Base-by-base conservation (phyloP, 139 green algal genomes). In the Micractinium sp. region DNA sequence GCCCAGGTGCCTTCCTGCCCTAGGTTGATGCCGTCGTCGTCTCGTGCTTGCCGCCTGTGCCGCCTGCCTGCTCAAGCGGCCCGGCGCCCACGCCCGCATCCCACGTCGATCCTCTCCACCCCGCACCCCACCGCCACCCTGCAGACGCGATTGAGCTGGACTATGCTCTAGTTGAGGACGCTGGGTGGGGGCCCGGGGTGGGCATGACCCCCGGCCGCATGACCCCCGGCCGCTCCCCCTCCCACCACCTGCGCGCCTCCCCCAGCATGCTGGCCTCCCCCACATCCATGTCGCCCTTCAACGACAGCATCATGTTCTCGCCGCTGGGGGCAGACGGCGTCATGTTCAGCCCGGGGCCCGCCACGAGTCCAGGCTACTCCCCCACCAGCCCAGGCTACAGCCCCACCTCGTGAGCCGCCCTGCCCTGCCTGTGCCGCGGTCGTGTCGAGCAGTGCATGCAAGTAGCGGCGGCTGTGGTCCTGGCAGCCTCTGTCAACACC, bases 61-160 rank as follows among this genome's bases (percentile, higher is more conserved):
- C 47, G 47, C 47, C 47, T 9, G 47, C 47, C n/a, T n/a, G n/a
- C n/a, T n/a, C n/a, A n/a, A n/a, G n/a, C n/a, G n/a, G 47, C 47
- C 47, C 9, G 12, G 63, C 2, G 63, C 63, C 7, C 63, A 73
- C 63, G 2, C 63, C 63, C 16, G 63, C 39, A 33, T 25, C 78
- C 39, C 29, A 16, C 33, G n/a, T n/a, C n/a, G n/a, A n/a, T n/a
- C n/a, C n/a, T 25, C 53, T 22, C 23, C 56, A n/a, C 56, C 81
- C 47, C 23, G 12, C 81, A 20, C 9, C 81, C n/a, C 13, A 31
- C 47, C 20, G 5, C 81, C 56, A 33, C 16, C 22, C 22, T 23
- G 47, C 82, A 87, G 93, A 98, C 66, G 97, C 98, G 0, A 95
- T 98, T 61, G 98, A 99, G 81, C 85, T 99, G 47, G 89, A 92